Evolutionary conservation across 2,329 filamentous ascomycete genomes (phyloP), one percentile per base, ranked within the genome.

Genomic region (Allantophomopsis cytisporea): DNA sequence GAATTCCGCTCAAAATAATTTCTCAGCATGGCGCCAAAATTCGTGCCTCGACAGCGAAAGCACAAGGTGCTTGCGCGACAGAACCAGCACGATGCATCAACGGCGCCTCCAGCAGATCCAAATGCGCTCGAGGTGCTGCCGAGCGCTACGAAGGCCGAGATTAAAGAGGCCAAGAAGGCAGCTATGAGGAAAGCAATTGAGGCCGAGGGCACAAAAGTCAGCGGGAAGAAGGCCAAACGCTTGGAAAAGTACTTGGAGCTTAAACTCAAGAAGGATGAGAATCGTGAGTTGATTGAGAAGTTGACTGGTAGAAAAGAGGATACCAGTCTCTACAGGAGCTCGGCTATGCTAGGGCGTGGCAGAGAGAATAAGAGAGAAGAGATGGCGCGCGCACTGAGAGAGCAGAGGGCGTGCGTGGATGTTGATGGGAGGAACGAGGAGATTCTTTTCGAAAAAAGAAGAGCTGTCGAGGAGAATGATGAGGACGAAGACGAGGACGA

Each of bases 251-350:
- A 80, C 54, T 77, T 80, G 47, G 88, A 96, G 52, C 91, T 73
- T 42, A 98, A 98, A 68, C 66, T 98, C 35, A 83, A 80, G 59
- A 95, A 94, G 59, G 91, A 98, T 55, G 89, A 96, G 59, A 94
- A 85, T 52, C 69, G 84, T 20, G 82, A 78, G 41, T 65, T 98
- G 21, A 69, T 96, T 50, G 83, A 83, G 54, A 88, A 91, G 56
- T 69, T 98, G 18, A 83, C 84, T 14, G 69, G 76, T 44, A 71
- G 76, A 40, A 87, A 82, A 53, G 73, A 91, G 48, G 88, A 96
- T 55, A 94, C 85, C 1, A 84, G 73, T 45, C 64, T 86, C 15
- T 80, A 94, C 44, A 70, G 77, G 42, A 94, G 86, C 56, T 83
- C 81, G 39, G 83, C 76, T 48, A 76, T 76, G 41, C 62, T 96